A percentile compares a stretch with the other conserved stretches of the same genome.
Evolutionary conservation across 352 stramenopile species (phyloP).

Genomic region (Globisporangium nunn): DNA sequence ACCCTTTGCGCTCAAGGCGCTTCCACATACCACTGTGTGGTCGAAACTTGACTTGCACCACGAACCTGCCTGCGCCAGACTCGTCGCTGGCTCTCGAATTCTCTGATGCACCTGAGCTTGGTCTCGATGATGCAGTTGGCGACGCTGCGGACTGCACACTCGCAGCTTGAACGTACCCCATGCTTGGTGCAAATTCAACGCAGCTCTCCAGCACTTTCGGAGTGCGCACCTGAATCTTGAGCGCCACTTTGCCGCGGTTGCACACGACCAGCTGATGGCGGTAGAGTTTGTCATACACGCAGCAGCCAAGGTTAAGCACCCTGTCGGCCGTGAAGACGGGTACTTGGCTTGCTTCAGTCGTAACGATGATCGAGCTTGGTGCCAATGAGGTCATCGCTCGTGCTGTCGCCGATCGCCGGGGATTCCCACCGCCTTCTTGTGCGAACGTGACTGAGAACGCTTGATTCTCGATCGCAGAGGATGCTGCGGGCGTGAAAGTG

Average conservation of each 20-base stretch:
- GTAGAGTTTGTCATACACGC: conserved; percentile 84
- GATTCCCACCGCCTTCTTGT: background rate
- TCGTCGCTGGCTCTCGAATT: background rate
- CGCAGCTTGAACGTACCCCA: conserved; percentile 78
- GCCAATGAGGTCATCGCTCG: background rate
- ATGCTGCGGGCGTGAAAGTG: conserved; percentile 42
- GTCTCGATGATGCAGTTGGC: background rate
- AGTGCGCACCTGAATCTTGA: conserved; percentile 73
- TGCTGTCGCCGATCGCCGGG: background rate
- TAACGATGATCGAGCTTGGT: conserved; percentile 15
- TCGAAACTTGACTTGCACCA: conserved; percentile 66
- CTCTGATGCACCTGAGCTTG: background rate
- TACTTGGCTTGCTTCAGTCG: conserved; percentile 27
- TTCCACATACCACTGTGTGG: conserved; percentile 41
- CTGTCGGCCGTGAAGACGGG: conserved; percentile 30
- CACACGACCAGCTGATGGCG: conserved; percentile 65
- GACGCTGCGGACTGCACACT: background rate
- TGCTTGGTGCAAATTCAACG: conserved; percentile 78
- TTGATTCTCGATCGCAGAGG: conserved; percentile 27
- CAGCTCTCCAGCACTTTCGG: conserved; percentile 50
- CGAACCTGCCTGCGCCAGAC: conserved; percentile 29
- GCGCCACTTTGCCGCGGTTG: conserved; percentile 85
- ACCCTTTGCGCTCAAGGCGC: conserved; percentile 29
- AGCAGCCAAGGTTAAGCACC: conserved; percentile 77
- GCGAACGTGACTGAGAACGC: conserved; percentile 35